Evolutionary conservation across 176 grass and related monocot genomes (phyloP), one percentile per base, ranked within the genome.

Genomic region (Eleusine indica): DNA sequence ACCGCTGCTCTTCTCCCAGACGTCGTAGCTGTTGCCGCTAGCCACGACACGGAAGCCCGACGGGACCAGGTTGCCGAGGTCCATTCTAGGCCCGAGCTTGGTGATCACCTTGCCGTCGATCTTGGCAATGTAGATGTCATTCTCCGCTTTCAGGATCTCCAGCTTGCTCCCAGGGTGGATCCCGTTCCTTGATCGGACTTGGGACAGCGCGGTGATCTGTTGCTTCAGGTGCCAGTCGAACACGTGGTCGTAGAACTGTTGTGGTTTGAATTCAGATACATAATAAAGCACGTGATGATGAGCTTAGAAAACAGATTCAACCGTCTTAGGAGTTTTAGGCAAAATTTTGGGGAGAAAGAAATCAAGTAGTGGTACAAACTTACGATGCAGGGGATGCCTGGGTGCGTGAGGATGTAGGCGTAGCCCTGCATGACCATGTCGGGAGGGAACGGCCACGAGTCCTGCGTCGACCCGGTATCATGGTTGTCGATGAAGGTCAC

Each of bases 381-480:
- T 87, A 97, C 94, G 29, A 97, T 97, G 72, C 85, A 91, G 4
- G 94, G 94, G 17, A 90, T 72, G 30, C 94, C 94, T 0, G 94
- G 91, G 32, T 97, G 94, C 2, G 91, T 97, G 41, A 96, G 86
- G 70, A 96, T 96, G 82, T 93, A 96, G 25, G 88, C 88, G 47
- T 96, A 96, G 71, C 94, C 94, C 46, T 91, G 94, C 86, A 93
- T 93, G 83, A 96, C 81, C 86, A 93, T 96, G 51, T 93, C 88
- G 0, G 88, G 49, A 0, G 94, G 94, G 76, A 96, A 96, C 1
- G 94, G 88, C 88, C 75, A 78, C 16, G 75, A 16, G 37, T 68
- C 84, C 84, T 94, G 91, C 0, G 94, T 96, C 1, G 94, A 96
- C 18, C 94, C 91, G 2, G 94, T 93, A 67, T 96, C 93, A n/a